Conservation (phyloP, 805 yeast genomes). For the Candida pseudofarinosa region DNA sequence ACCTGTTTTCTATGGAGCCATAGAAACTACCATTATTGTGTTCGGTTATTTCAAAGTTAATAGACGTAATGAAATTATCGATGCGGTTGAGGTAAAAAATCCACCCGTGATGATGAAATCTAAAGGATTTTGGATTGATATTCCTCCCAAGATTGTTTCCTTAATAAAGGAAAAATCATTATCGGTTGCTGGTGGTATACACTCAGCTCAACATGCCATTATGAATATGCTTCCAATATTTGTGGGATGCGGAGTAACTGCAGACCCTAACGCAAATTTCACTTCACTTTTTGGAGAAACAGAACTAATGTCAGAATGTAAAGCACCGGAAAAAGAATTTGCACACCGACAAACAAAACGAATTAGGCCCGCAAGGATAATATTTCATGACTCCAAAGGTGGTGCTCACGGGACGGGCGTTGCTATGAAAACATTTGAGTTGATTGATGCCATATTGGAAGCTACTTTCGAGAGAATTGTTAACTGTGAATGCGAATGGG, state of each 20-base stretch:
- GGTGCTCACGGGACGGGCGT: conserved; percentile 79
- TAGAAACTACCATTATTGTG: conserved; percentile 69
- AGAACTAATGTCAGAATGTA: conserved; percentile 89
- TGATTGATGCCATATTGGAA: conserved; percentile 60
- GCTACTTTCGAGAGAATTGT: conserved; percentile 57
- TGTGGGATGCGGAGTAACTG: conserved; percentile 63
- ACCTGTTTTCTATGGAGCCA: conserved; percentile 73
- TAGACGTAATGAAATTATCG: conserved; percentile 71
- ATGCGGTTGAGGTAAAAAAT: conserved; percentile 86
- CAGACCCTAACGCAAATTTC: conserved; percentile 29
- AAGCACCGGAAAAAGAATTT: conserved; percentile 96
- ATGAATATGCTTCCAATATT: conserved; percentile 74
- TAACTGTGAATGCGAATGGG: conserved; percentile 69
- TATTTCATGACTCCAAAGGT: conserved; percentile 81
- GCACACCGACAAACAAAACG: conserved; percentile 68
- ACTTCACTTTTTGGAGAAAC: conserved; percentile 29
- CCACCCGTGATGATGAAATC: conserved; percentile 72
- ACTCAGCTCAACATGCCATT: conserved; percentile 90
- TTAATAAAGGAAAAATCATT: conserved; percentile 53
- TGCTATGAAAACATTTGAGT: conserved; percentile 73
- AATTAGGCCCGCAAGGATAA: conserved; percentile 80
- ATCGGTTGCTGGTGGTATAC: conserved; percentile 87
- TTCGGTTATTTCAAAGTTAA: conserved; percentile 93
- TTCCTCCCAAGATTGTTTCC: conserved; percentile 64
- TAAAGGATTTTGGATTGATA: conserved; percentile 90